Evolutionary conservation across 2,329 filamentous ascomycete species (phyloP).

Genomic region (Coleophoma eucalyptorum): DNA sequence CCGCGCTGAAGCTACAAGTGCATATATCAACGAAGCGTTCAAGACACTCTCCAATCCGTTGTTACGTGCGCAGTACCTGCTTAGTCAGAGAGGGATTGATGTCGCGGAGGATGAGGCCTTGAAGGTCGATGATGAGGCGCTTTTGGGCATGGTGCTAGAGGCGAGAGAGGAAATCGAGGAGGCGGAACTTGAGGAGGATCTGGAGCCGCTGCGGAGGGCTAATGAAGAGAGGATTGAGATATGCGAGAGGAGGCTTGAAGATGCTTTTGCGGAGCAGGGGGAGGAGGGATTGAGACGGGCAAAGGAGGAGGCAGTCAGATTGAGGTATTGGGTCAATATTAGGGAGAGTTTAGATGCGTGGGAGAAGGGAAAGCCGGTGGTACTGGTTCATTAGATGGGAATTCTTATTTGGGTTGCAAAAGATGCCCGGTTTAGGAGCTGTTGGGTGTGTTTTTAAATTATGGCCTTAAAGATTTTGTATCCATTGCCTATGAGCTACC

Average conservation of each 20-base stretch:
- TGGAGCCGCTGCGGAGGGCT: slow-evolving; percentile 52
- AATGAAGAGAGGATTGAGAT: slow-evolving; percentile 66
- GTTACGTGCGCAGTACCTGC: slow-evolving; percentile 81
- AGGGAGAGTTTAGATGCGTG: slow-evolving; percentile 75
- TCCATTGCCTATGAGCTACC: too few relatives aligned
- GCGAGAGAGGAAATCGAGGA: slow-evolving; percentile 72
- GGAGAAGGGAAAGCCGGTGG: slow-evolving; percentile 69
- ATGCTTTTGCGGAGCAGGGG: slow-evolving; percentile 46
- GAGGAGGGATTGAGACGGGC: slow-evolving; percentile 63
- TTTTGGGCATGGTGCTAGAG: slow-evolving; percentile 79
- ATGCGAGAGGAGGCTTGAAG: slow-evolving; percentile 60
- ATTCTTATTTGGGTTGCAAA: background rate
- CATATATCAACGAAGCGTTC: slow-evolving; percentile 89
- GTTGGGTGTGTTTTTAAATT: background rate
- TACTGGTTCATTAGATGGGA: slow-evolving; percentile 44
- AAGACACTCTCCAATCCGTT: slow-evolving; percentile 77
- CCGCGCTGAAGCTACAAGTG: slow-evolving; percentile 71
- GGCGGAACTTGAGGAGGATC: slow-evolving; percentile 61
- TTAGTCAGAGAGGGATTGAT: slow-evolving; percentile 68
- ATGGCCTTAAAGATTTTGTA: too few relatives aligned
- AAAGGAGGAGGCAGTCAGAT: slow-evolving; percentile 65
- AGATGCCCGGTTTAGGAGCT: background rate
- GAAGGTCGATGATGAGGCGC: slow-evolving; percentile 61
- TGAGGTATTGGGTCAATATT: slow-evolving; percentile 91
- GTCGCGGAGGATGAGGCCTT: slow-evolving; percentile 75